Percentiles rank a stretch among this genome's conserved stretches.
These are phyloP conservation scores for Xylona heveae DNA, from an alignment of 495 filamentous ascomycete species.

Conservation along the genomic window DNA sequence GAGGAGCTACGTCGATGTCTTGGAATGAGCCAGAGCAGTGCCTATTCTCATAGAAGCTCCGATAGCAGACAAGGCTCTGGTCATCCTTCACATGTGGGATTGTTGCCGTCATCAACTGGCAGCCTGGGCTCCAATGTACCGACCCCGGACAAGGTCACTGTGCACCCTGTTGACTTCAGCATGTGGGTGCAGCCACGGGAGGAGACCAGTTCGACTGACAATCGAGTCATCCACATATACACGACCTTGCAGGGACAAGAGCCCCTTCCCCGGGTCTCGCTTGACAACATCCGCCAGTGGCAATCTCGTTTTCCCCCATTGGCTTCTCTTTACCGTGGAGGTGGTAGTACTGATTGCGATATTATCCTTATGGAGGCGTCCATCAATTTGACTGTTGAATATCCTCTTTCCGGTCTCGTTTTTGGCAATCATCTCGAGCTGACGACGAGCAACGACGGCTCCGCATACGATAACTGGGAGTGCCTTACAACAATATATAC, in stretches of 20 bases:
- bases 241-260: slow-evolving; percentile 24
- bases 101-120: slow-evolving; percentile 17
- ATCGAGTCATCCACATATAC: slow-evolving; percentile 25
- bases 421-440: slow-evolving; percentile 24
- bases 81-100: too few species aligned
- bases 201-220: slow-evolving; percentile 14
- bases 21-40: background rate
- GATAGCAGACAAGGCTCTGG: background rate
- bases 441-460: slow-evolving; percentile 16
- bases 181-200: slow-evolving; percentile 28
- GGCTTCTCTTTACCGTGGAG: slow-evolving; percentile 16
- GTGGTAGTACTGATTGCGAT: slow-evolving; percentile 21
- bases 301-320: slow-evolving; percentile 24
- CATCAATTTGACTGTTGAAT: slow-evolving; percentile 21
- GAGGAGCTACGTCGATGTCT: slow-evolving; percentile 1
- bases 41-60: background rate
- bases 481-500: slow-evolving; percentile 24
- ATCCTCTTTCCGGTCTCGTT: slow-evolving; percentile 20
- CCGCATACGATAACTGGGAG: slow-evolving; percentile 21
- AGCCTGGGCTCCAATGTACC: slow-evolving; percentile 19
- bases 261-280: slow-evolving; percentile 16
- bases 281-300: slow-evolving; percentile 25
- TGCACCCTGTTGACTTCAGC: slow-evolving; percentile 25
- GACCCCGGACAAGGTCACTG: slow-evolving; percentile 6
- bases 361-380: slow-evolving; percentile 27